Conservation (phyloP, 2,329 filamentous ascomycete genomes). For the Penicillium sp. region DNA sequence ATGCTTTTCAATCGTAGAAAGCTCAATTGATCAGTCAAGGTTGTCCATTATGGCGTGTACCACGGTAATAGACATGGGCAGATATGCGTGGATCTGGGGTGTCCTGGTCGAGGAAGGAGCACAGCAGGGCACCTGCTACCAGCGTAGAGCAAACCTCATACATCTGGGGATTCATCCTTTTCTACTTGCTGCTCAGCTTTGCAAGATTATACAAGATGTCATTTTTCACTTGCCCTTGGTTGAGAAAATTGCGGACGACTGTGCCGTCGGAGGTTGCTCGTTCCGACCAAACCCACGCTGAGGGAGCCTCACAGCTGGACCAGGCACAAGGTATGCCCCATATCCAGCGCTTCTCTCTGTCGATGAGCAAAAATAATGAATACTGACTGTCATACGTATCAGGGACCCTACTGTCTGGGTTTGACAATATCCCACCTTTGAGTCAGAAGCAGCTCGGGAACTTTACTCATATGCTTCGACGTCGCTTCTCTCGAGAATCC, state of each 20-base stretch:
- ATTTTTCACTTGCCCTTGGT: constrained; percentile 26
- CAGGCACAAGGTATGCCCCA: constrained; percentile 4
- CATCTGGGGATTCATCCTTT: background rate
- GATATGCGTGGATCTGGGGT: background rate
- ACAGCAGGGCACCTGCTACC: background rate
- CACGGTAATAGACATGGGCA: background rate
- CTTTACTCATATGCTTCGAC: constrained; percentile 32
- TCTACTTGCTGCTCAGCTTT: background rate
- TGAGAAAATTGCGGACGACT: constrained; percentile 18
- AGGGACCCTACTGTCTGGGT: constrained; percentile 5
- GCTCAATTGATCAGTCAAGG: background rate
- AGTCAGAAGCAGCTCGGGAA: constrained; percentile 17
- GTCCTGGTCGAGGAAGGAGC: background rate
- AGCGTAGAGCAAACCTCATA: background rate
- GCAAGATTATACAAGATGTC: constrained; percentile 14
- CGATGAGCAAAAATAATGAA: background rate
- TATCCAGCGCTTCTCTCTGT: background rate
- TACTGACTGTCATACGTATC: constrained; percentile 1
- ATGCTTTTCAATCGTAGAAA: background rate
- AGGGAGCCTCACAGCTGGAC: constrained; percentile 9
- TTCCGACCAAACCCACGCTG: constrained; percentile 11
- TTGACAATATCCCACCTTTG: constrained; percentile 5
- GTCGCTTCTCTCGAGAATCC: constrained; percentile 34
- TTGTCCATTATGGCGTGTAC: no score
- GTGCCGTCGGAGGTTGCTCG: constrained; percentile 14